Evolutionary conservation across 2,329 filamentous ascomycete genomes (phyloP).

Genomic region (Pseudofabraea citricarpa): DNA sequence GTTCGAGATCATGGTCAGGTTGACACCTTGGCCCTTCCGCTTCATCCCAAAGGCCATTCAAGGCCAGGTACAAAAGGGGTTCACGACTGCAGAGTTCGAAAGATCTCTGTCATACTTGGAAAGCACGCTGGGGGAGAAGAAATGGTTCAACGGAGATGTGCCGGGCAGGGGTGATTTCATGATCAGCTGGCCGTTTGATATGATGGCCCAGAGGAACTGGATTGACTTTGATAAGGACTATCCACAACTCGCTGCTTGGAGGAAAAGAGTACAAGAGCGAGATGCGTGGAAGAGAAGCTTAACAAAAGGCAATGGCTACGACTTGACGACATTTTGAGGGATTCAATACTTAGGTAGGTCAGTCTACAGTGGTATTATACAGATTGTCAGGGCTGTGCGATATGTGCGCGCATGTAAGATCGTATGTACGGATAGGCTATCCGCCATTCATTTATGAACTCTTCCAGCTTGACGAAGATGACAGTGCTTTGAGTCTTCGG

Average conservation of each 20-base stretch:
- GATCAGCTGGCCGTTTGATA: constrained; percentile 29
- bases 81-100: constrained; percentile 17
- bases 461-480: no score
- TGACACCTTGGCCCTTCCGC: constrained; percentile 21
- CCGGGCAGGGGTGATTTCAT: constrained; percentile 30
- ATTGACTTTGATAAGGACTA: constrained; percentile 27
- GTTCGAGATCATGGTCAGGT: constrained; percentile 16
- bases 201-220: constrained; percentile 24
- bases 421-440: no score
- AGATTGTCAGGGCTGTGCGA: no score
- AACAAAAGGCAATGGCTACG: constrained; percentile 28
- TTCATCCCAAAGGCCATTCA: constrained; percentile 14
- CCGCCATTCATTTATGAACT: no score
- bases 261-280: constrained; percentile 21
- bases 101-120: constrained; percentile 18
- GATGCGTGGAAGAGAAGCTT: constrained; percentile 27
- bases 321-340: constrained; percentile 16
- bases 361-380: no score
- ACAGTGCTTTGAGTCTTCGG: no score
- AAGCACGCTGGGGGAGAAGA: constrained; percentile 17
- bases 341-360: no score
- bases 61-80: constrained; percentile 11
- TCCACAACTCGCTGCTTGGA: constrained; percentile 28
- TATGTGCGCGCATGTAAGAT: no score
- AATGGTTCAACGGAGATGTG: constrained; percentile 27